A percentile compares a stretch with the other conserved stretches of the same genome.
Evolutionary conservation across 805 yeast genomes (phyloP).

Genomic region (Lachancea kluyveri): DNA sequence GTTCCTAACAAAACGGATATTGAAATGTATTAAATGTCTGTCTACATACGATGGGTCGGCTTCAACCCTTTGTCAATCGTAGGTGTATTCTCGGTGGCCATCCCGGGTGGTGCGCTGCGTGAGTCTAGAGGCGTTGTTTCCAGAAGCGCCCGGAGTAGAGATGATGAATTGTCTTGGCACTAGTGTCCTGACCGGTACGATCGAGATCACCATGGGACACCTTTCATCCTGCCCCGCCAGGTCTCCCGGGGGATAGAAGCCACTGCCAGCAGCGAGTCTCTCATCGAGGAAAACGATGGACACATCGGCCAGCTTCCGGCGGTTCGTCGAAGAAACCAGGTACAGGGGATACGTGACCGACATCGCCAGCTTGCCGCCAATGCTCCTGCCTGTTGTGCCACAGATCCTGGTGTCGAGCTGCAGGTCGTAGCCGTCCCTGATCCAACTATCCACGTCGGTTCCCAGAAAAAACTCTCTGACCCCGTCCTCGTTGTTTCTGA

Average conservation of each 20-base stretch:
- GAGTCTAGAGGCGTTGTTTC: conserved; percentile 12
- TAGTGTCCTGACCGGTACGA: conserved; percentile 10
- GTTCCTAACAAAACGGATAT: no score
- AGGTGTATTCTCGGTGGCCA: conserved; percentile 23
- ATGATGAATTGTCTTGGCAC: conserved; percentile 17
- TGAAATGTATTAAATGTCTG: no score
- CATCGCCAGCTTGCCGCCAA: conserved; percentile 11
- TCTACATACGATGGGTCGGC: no score
- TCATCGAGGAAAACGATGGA: conserved; percentile 13
- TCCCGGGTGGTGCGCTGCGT: conserved; percentile 11
- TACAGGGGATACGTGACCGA: conserved; percentile 15
- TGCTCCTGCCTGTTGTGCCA: conserved; percentile 8
- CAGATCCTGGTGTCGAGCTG: conserved; percentile 9
- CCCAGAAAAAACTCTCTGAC: conserved; percentile 18
- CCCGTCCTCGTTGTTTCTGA: conserved; percentile 18
- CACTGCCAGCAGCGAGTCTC: conserved; percentile 2
- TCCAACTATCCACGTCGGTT: conserved; percentile 11
- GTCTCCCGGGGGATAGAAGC: conserved; percentile 3
- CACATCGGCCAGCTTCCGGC: conserved; percentile 14
- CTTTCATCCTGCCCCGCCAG: conserved; percentile 2
- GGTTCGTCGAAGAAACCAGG: conserved; percentile 8
- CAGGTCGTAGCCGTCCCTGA: conserved; percentile 12
- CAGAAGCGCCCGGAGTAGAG: conserved; percentile 16
- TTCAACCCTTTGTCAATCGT: conserved; percentile 3
- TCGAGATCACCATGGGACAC: conserved; percentile 18